Evolutionary conservation across 2,329 filamentous ascomycete genomes (phyloP).

Genomic region (Colletotrichum coccodes): DNA sequence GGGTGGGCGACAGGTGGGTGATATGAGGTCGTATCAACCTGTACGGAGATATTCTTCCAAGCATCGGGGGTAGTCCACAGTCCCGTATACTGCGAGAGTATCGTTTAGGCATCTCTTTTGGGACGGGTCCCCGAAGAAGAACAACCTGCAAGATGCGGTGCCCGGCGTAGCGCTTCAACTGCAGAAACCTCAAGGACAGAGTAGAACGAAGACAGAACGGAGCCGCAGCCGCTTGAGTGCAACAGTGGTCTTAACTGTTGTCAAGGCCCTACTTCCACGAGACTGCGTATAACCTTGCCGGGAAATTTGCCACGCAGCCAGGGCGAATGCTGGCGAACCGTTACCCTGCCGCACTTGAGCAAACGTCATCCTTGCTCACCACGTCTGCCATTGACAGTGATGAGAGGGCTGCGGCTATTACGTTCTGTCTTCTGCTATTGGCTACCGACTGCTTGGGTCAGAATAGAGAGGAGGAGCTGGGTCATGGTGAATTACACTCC

Average conservation of each 20-base stretch:
- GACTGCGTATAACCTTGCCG: slow-evolving; percentile 16
- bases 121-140: neutral
- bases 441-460: slow-evolving; percentile 12
- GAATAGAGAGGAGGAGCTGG: neutral
- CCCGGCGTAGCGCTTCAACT: neutral
- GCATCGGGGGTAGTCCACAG: neutral
- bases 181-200: neutral
- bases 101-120: neutral
- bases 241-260: neutral
- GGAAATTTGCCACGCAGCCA: slow-evolving; percentile 22
- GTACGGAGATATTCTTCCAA: neutral
- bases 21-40: neutral
- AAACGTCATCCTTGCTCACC: slow-evolving; percentile 1
- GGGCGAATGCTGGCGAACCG: neutral
- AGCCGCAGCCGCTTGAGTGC: neutral
- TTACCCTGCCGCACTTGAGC: neutral
- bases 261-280: slow-evolving; percentile 6
- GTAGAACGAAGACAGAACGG: too few species aligned
- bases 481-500: slow-evolving; percentile 16
- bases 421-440: neutral
- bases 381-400: slow-evolving; percentile 2
- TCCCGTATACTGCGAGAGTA: neutral
- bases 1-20: neutral
- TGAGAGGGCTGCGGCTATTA: neutral
- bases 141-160: neutral